Conservation (phyloP, 495 filamentous ascomycete species). For the Lasiosphaeria ovina region DNA sequence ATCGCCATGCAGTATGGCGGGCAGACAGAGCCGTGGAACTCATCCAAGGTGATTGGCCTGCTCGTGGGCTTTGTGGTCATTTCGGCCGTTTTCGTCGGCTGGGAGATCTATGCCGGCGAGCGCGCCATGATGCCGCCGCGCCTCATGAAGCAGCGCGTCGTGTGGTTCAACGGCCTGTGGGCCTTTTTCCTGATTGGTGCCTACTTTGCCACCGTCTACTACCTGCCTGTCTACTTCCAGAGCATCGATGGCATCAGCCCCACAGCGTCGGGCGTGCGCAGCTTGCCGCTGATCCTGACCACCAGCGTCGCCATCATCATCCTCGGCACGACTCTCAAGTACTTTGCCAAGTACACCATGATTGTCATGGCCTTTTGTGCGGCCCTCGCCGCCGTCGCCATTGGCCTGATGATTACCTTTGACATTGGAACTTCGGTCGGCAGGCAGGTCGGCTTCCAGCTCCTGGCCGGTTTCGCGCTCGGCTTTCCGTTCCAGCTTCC, state of each 20-base stretch:
- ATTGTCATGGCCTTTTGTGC: slow-evolving; percentile 16
- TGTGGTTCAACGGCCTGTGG: slow-evolving; percentile 31
- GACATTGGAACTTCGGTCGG: slow-evolving; percentile 32
- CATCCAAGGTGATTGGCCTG: slow-evolving; percentile 41
- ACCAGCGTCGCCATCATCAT: slow-evolving; percentile 31
- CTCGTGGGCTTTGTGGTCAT: slow-evolving; percentile 41
- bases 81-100: slow-evolving; percentile 25
- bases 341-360: not conserved
- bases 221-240: slow-evolving; percentile 60
- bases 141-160: slow-evolving; percentile 36
- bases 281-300: slow-evolving; percentile 45
- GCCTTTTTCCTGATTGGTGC: slow-evolving; percentile 36
- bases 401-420: slow-evolving; percentile 46
- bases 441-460: slow-evolving; percentile 47
- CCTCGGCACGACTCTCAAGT: slow-evolving; percentile 29
- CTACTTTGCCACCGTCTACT: slow-evolving; percentile 48
- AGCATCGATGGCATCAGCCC: slow-evolving; percentile 40
- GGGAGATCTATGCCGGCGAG: slow-evolving; percentile 33
- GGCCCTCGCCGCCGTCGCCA: slow-evolving; percentile 24
- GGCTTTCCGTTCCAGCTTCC: slow-evolving; percentile 5
- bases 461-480: slow-evolving; percentile 25
- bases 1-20: slow-evolving; percentile 51
- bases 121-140: slow-evolving; percentile 35
- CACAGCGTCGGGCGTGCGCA: slow-evolving; percentile 42
- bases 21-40: slow-evolving; percentile 40